Evolutionary conservation across 164 flowering plant genomes (phyloP), one percentile per base, ranked within the genome.

Genomic region (Cinnamomum chago): DNA sequence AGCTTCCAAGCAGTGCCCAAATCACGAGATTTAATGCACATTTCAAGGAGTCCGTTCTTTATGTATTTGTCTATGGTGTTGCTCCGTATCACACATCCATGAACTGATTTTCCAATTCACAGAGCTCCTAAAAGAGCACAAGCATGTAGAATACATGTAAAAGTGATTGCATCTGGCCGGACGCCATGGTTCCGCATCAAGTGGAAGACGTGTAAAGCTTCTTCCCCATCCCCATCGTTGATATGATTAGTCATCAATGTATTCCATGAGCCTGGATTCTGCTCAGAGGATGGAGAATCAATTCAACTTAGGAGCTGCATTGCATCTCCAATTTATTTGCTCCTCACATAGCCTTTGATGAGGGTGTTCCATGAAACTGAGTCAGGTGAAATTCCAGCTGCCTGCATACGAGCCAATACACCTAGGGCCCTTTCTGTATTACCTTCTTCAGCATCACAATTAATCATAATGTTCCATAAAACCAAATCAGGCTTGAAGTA

Each of bases 221-320:
- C 52, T 50, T 25, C 65, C 11, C 65, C 74, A 27, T 51, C 13
- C n/a, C 73, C 73, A 70, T 64, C 22, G 51, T 50, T 51, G n/a
- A 70, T 67, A 62, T 70, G 24, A 40, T 51, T 51, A 25, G 74
- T 71, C 33, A 76, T 76, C 22, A 70, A 66, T 65, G 74, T 76
- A 50, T 76, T 76, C 78, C 74, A 76, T 70, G 78, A 71, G 70
- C 74, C 55, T 10, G 78, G 3, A 24, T 71, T 64, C 65, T 65
- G 74, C 60, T 71, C 25, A 55, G 30, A 71, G n/a, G 51, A 70
- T 13, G 28, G 27, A 2, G 60, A 51, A n/a, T 71, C 70, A 24
- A 70, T 70, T 62, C 20, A 65, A 58, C 51, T 52, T n/a, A 64
- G 23, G 2, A 71, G 62, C 30, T 51, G 33, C 70, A 64, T 22